Conservation (phyloP, 2,329 filamentous ascomycete genomes). For the Cephalotrichum gorgonifer region DNA sequence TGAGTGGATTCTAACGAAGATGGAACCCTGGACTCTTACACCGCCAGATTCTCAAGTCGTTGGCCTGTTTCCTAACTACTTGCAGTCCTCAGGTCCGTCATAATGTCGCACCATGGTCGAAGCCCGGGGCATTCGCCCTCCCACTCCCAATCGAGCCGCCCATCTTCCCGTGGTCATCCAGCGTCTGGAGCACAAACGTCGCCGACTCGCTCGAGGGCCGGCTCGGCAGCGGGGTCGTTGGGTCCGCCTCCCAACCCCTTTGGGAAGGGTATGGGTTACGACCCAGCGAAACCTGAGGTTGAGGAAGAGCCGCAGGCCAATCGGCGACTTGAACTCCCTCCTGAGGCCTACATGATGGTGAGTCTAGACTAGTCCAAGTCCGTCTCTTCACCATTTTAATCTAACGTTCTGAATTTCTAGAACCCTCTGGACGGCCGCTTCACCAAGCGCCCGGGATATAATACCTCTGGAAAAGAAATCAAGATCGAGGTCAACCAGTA, state of each 20-base stretch:
- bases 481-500: conserved; percentile 63
- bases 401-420: conserved; percentile 10
- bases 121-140: background rate
- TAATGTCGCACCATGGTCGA: background rate
- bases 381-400: no score
- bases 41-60: background rate
- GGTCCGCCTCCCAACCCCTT: background rate
- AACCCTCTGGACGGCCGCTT: conserved; percentile 19
- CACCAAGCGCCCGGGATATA: conserved; percentile 42
- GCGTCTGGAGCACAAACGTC: background rate
- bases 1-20: no score
- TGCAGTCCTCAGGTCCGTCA: background rate
- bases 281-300: conserved; percentile 27
- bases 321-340: conserved; percentile 47
- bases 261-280: conserved; percentile 24
- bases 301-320: conserved; percentile 24
- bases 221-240: background rate
- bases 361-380: conserved; percentile 12
- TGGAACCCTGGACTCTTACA: background rate
- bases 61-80: background rate
- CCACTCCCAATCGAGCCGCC: background rate
- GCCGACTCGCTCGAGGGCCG: background rate
- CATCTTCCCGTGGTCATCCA: background rate
- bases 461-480: conserved; percentile 44
- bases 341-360: conserved; percentile 41